Evolutionary conservation across 768 basidiomycete species (phyloP).

Genomic region (Calocera cornea): DNA sequence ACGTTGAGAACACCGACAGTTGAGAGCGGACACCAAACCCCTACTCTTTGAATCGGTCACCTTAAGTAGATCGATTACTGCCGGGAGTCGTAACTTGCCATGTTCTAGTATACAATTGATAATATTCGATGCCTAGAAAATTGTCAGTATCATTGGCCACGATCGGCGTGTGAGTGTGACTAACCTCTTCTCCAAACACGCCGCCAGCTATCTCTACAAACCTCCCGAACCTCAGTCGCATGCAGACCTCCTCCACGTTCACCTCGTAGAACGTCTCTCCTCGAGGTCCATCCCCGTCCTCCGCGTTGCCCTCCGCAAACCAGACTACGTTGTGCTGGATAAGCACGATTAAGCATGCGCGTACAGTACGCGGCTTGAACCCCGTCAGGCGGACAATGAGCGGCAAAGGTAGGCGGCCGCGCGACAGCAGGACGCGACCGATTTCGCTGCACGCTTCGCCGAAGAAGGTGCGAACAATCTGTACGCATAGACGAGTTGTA

Average conservation of each 20-base stretch:
- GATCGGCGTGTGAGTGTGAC: conserved; percentile 19
- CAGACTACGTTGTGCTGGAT: conserved; percentile 87
- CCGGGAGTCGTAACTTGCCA: conserved; percentile 68
- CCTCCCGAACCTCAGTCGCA: conserved; percentile 68
- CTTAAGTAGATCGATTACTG: conserved; percentile 40
- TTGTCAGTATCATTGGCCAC: not conserved
- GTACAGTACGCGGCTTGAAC: conserved; percentile 51
- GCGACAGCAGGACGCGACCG: conserved; percentile 55
- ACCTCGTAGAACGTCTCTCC: conserved; percentile 62
- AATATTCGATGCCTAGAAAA: conserved; percentile 56
- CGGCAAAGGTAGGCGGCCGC: conserved; percentile 63
- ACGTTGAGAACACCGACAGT: not conserved
- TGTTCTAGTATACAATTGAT: conserved; percentile 65
- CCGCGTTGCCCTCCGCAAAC: conserved; percentile 62
- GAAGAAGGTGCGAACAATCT: conserved; percentile 53
- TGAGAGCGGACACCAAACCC: conserved; percentile 4
- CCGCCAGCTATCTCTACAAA: conserved; percentile 64
- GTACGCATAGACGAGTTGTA: conserved; percentile 44
- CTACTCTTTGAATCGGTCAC: conserved; percentile 47
- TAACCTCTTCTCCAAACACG: conserved; percentile 55
- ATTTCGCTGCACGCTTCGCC: conserved; percentile 54
- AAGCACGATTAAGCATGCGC: conserved; percentile 59
- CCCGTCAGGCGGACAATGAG: conserved; percentile 57
- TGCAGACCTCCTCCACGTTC: conserved; percentile 69
- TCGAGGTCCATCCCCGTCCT: conserved; percentile 15